Evolutionary conservation across 192 early-diverging fungal genomes (phyloP).

Genomic region (Gigaspora rosea): DNA sequence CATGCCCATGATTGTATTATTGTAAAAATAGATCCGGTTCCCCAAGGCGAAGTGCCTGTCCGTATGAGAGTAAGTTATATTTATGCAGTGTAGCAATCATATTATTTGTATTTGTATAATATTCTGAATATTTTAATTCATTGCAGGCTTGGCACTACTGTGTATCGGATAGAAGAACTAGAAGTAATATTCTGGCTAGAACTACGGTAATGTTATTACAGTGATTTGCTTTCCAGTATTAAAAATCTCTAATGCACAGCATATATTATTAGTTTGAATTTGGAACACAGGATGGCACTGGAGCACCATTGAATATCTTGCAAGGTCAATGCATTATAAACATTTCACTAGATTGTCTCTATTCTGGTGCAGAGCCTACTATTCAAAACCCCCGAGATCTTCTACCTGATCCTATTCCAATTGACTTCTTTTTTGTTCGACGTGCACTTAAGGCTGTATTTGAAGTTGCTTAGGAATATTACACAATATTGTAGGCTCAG

Average conservation of each 20-base stretch:
- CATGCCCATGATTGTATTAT: conserved; percentile 25
- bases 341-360: conserved; percentile 21
- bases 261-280: conserved; percentile 33
- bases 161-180: background rate
- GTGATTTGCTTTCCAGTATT: conserved; percentile 16
- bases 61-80: conserved; percentile 35
- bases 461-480: background rate
- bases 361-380: conserved; percentile 1
- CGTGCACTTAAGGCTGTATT: background rate
- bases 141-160: conserved; percentile 24
- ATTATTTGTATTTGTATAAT: conserved; percentile 23
- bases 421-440: conserved; percentile 26
- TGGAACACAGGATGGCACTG: conserved; percentile 8
- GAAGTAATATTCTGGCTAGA: background rate
- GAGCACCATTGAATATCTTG: conserved; percentile 12
- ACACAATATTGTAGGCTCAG: conserved; percentile 13
- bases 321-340: conserved; percentile 22
- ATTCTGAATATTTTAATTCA: conserved; percentile 12
- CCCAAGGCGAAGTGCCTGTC: conserved; percentile 4
- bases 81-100: conserved; percentile 19
- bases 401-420: conserved; percentile 17
- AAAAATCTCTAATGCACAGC: conserved; percentile 27
- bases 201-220: conserved; percentile 25
- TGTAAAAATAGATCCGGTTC: conserved; percentile 30
- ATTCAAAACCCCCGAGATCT: conserved; percentile 6